These are phyloP conservation scores for Byssoonygena ceratinophila DNA, from an alignment of 2,329 filamentous ascomycete genomes.

Conservation along the genomic window DNA sequence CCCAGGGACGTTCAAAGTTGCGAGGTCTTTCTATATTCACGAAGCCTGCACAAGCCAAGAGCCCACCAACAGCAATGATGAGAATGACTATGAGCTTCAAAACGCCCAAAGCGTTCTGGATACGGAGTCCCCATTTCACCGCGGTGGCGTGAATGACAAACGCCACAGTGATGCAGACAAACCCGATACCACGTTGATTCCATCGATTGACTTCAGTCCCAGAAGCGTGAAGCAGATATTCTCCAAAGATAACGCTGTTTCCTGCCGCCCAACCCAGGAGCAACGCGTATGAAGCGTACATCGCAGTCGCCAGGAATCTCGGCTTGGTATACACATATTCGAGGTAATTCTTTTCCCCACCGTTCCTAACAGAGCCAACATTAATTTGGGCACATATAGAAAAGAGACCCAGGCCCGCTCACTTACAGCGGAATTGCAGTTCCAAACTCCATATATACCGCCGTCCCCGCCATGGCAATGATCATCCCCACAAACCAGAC, in stretches of 20 bases:
- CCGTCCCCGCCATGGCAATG: slow-evolving; percentile 39
- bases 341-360: slow-evolving; percentile 46
- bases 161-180: slow-evolving; percentile 39
- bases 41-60: slow-evolving; percentile 33
- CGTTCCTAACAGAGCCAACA: slow-evolving; percentile 29
- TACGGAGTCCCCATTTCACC: slow-evolving; percentile 39
- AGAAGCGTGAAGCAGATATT: slow-evolving; percentile 42
- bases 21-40: slow-evolving; percentile 27
- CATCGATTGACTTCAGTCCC: slow-evolving; percentile 36
- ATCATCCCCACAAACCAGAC: slow-evolving; percentile 42
- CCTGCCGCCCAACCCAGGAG: slow-evolving; percentile 44
- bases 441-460: slow-evolving; percentile 42
- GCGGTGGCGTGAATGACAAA: slow-evolving; percentile 41
- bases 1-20: slow-evolving; percentile 32
- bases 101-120: slow-evolving; percentile 42
- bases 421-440: slow-evolving; percentile 39
- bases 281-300: slow-evolving; percentile 44
- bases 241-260: slow-evolving; percentile 44
- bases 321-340: slow-evolving; percentile 45
- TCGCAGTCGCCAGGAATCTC: slow-evolving; percentile 44
- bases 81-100: slow-evolving; percentile 43
- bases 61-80: slow-evolving; percentile 37
- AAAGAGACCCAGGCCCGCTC: slow-evolving; percentile 17
- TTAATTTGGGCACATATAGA: not conserved
- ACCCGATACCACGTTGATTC: slow-evolving; percentile 42